Evolutionary conservation across 345 rosid species (phyloP).

Genomic region (Microcos paniculata): DNA sequence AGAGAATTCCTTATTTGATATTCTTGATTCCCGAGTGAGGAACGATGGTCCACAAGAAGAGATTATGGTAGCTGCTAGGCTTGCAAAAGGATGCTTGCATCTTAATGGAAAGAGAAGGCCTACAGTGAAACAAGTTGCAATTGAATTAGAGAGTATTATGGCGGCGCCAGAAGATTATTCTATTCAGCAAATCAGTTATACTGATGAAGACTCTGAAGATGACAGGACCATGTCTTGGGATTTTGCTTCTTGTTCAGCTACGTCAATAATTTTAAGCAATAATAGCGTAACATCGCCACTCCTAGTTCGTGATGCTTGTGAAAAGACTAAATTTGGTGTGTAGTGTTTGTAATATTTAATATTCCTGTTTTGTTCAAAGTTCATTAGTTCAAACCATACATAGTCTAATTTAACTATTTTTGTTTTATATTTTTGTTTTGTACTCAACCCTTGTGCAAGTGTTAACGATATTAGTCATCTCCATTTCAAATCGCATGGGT

Average conservation of each 20-base stretch:
- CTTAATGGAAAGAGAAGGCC: background rate
- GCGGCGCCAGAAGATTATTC: background rate
- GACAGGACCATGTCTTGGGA: background rate
- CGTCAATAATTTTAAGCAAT: background rate
- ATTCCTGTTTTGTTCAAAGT: no score
- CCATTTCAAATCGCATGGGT: no score
- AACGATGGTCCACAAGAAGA: background rate
- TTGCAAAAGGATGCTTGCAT: background rate
- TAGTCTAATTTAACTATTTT: no score
- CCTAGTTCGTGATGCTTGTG: background rate
- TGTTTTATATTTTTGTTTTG: no score
- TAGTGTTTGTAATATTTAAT: no score
- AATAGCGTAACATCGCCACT: background rate
- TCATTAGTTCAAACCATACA: no score
- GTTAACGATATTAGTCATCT: no score
- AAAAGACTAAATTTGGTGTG: no score
- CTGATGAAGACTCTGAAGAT: background rate
- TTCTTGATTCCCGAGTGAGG: background rate
- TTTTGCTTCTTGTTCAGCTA: background rate
- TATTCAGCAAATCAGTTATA: background rate
- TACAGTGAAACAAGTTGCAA: conserved; percentile 6
- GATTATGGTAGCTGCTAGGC: background rate
- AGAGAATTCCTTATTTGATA: background rate
- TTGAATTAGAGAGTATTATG: background rate
- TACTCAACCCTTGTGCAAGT: no score